Percentiles rank a stretch among this genome's conserved stretches.
These are phyloP conservation scores for Agastache rugosa DNA, from an alignment of 257 asterid genomes.

Conservation along the genomic window DNA sequence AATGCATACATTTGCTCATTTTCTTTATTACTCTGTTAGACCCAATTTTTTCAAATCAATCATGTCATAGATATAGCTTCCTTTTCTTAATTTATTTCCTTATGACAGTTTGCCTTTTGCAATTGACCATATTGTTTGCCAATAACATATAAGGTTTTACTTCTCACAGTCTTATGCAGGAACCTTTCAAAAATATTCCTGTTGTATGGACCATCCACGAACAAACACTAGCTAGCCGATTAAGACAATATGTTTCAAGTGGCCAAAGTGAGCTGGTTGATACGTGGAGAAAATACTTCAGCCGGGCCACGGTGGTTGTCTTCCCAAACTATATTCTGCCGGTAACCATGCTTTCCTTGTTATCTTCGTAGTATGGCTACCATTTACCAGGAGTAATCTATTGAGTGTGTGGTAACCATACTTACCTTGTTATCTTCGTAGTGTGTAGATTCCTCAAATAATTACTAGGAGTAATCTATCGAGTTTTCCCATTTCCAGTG, in stretches of 20 bases:
- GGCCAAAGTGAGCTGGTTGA: constrained; percentile 63
- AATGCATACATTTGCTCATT: background rate
- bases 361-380: background rate
- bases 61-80: background rate
- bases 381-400: no score
- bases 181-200: constrained; percentile 82
- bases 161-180: constrained; percentile 92
- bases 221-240: constrained; percentile 61
- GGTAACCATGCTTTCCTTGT: constrained; percentile 53
- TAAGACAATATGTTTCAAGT: constrained; percentile 61
- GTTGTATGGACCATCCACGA: constrained; percentile 93
- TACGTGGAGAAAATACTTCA: constrained; percentile 79
- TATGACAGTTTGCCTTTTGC: constrained; percentile 11
- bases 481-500: background rate
- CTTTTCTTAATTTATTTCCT: background rate
- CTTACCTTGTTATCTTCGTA: constrained; percentile 11
- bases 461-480: no score
- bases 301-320: constrained; percentile 77
- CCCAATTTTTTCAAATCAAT: background rate
- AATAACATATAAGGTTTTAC: constrained; percentile 59
- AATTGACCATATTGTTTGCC: constrained; percentile 23
- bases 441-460: background rate
- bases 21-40: background rate
- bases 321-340: constrained; percentile 88
- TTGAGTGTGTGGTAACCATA: constrained; percentile 72